phyloP scores from a whole-genome alignment of 2,329 filamentous ascomycete species.

The Fusarium armeniacum region DNA sequence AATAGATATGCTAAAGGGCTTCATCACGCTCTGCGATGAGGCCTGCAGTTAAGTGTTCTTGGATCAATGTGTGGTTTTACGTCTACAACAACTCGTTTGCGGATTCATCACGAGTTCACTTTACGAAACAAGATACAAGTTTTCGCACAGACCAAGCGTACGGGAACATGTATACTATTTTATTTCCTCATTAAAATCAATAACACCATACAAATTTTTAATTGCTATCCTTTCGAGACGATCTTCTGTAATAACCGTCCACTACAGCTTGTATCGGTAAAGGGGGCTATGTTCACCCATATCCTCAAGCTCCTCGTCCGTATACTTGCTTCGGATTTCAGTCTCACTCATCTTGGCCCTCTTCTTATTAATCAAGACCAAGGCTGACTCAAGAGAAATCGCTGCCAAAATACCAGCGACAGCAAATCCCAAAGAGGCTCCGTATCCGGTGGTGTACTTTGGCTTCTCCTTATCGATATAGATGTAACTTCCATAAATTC shows the following conservation, averaged over 20 bases:
- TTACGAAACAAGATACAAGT: too few species aligned
- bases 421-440: slow-evolving; percentile 44
- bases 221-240: rapidly evolving
- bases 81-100: background rate
- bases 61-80: background rate
- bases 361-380: slow-evolving; percentile 47
- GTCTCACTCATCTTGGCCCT: slow-evolving; percentile 42
- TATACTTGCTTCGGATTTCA: slow-evolving; percentile 50
- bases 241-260: too few species aligned
- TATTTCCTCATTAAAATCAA: background rate
- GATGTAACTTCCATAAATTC: slow-evolving; percentile 48
- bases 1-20: background rate
- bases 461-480: slow-evolving; percentile 46
- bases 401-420: slow-evolving; percentile 32
- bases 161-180: background rate
- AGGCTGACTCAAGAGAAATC: slow-evolving; percentile 38
- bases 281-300: slow-evolving; percentile 54
- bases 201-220: background rate
- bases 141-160: too few species aligned
- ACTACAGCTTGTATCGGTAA: slow-evolving; percentile 30
- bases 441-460: slow-evolving; percentile 48
- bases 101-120: too few species aligned
- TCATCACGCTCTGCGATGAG: background rate
- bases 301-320: slow-evolving; percentile 50
- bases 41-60: background rate